Percentiles rank a stretch among this genome's conserved stretches.
Conservation (phyloP, 2,329 filamentous ascomycete genomes). For the Stachybotrys elegans region DNA sequence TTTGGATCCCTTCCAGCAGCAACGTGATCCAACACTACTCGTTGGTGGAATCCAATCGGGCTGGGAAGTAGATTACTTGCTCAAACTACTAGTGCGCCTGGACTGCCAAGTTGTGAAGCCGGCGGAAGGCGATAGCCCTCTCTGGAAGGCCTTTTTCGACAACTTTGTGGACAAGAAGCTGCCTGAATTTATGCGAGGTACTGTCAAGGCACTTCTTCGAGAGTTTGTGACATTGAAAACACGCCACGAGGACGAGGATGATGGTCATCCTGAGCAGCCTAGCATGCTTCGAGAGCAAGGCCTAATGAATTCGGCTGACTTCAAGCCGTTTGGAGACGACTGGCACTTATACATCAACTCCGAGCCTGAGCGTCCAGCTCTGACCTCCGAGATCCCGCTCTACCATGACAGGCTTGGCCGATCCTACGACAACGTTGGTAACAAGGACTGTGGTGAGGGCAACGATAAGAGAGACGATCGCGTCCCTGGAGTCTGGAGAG, state of each 20-base stretch:
- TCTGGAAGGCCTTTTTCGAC: not conserved
- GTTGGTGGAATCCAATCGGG: constrained; percentile 29
- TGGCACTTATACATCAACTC: too few relatives aligned
- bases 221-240: not conserved
- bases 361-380: too few relatives aligned
- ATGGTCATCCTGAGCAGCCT: not conserved
- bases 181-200: not conserved
- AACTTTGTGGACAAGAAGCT: constrained; percentile 1
- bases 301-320: not conserved
- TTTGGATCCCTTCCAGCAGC: constrained; percentile 19
- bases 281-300: not conserved
- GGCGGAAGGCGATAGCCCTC: not conserved
- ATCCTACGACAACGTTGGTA: not conserved
- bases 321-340: not conserved
- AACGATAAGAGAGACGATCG: too few relatives aligned
- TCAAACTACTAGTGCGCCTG: constrained; percentile 10
- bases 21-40: constrained; percentile 31
- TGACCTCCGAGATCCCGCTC: not conserved
- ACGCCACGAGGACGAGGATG: not conserved
- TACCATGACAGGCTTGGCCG: not conserved
- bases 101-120: not conserved
- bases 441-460: too few relatives aligned
- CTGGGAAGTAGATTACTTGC: constrained; percentile 31
- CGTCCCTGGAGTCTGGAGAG: constrained; percentile 19
- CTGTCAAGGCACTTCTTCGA: not conserved